Evolutionary conservation across 768 basidiomycete species (phyloP).

Genomic region (Leucosporidium yakuticum): DNA sequence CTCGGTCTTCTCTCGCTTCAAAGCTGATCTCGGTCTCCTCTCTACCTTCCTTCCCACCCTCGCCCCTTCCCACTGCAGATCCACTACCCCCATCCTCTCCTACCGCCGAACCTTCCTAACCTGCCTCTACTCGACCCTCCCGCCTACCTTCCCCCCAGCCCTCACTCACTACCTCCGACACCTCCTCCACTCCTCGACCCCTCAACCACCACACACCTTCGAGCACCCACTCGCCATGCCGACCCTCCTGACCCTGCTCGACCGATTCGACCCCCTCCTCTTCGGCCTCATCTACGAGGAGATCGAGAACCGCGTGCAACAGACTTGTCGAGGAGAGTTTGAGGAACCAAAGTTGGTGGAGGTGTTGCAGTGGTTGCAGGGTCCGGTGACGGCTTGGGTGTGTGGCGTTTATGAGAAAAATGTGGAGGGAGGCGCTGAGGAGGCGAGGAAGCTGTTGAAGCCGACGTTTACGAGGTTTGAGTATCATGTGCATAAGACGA

Average conservation of each 20-base stretch:
- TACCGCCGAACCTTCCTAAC: slow-evolving; percentile 32
- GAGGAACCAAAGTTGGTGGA: slow-evolving; percentile 60
- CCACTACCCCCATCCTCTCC: background rate
- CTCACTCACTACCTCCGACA: slow-evolving; percentile 20
- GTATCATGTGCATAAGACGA: slow-evolving; percentile 74
- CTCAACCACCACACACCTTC: slow-evolving; percentile 46
- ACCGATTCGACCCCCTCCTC: slow-evolving; percentile 76
- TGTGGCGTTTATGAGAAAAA: slow-evolving; percentile 27
- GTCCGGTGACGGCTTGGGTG: slow-evolving; percentile 50
- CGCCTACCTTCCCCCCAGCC: slow-evolving; percentile 18
- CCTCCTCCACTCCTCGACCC: slow-evolving; percentile 32
- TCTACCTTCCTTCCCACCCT: background rate
- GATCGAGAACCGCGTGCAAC: slow-evolving; percentile 67
- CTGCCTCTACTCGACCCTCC: slow-evolving; percentile 19
- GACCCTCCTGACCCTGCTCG: slow-evolving; percentile 58
- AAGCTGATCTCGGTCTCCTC: background rate
- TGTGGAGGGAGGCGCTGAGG: slow-evolving; percentile 44
- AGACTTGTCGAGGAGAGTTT: slow-evolving; percentile 60
- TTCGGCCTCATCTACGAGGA: slow-evolving; percentile 77
- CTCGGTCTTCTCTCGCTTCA: background rate
- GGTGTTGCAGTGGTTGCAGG: slow-evolving; percentile 63
- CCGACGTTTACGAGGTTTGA: slow-evolving; percentile 75
- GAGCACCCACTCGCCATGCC: slow-evolving; percentile 46
- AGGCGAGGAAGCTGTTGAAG: slow-evolving; percentile 48
- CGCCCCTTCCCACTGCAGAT: background rate